A percentile compares a stretch with the other conserved stretches of the same genome.
These are phyloP conservation scores for Monilinia aucupariae DNA, from an alignment of 2,329 filamentous ascomycete genomes.

Conservation along the genomic window DNA sequence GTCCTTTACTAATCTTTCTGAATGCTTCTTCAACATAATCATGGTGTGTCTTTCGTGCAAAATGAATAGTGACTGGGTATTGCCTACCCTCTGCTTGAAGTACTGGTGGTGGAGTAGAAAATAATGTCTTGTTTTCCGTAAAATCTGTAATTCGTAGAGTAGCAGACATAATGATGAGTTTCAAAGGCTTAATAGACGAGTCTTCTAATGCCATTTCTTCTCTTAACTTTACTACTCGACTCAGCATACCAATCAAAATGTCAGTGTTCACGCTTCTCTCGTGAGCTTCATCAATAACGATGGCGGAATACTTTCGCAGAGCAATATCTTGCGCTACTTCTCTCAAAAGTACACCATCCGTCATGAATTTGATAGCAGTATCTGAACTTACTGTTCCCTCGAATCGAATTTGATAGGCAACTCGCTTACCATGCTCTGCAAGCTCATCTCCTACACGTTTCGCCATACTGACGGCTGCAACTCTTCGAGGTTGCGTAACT, in stretches of 20 bases:
- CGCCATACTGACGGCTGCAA: constrained; percentile 95
- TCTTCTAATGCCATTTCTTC: constrained; percentile 69
- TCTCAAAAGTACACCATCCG: constrained; percentile 87
- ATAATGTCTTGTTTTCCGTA: constrained; percentile 75
- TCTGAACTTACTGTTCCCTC: constrained; percentile 75
- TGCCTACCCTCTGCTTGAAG: constrained; percentile 89
- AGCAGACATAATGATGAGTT: constrained; percentile 97
- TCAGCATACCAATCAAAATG: constrained; percentile 95
- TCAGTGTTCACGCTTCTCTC: constrained; percentile 97
- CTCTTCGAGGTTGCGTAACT: constrained; percentile 87
- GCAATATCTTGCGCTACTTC: constrained; percentile 88
- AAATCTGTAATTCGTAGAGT: constrained; percentile 89
- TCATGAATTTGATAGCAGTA: constrained; percentile 98
- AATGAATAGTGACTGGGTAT: constrained; percentile 84
- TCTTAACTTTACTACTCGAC: constrained; percentile 80
- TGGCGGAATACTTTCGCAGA: constrained; percentile 82
- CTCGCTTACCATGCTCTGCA: constrained; percentile 66
- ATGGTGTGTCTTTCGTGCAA: constrained; percentile 71
- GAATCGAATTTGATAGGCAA: constrained; percentile 93
- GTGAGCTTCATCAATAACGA: constrained; percentile 95
- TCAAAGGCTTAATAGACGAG: constrained; percentile 67
- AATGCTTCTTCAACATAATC: constrained; percentile 92
- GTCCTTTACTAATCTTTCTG: constrained; percentile 78
- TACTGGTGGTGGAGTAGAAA: constrained; percentile 72
- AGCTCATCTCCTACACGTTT: constrained; percentile 85